Percentiles rank a stretch among this genome's conserved stretches.
Evolutionary conservation across 306 rosid species (phyloP).

Genomic region (Rosa rugosa): DNA sequence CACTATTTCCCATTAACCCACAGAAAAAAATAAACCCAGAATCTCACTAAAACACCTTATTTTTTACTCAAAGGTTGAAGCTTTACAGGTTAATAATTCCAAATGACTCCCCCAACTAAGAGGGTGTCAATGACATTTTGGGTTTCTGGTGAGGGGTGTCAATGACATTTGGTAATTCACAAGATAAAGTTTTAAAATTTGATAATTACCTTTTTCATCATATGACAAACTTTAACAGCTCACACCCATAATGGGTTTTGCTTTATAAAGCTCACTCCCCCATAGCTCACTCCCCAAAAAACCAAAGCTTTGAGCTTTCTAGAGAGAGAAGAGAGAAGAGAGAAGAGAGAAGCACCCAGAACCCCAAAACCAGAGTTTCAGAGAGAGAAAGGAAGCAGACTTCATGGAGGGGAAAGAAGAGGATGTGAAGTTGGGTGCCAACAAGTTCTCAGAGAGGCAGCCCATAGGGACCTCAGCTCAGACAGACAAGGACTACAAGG

Average conservation of each 20-base stretch:
- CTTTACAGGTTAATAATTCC: background rate
- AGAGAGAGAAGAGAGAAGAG: constrained; percentile 23
- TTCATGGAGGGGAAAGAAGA: constrained; percentile 47
- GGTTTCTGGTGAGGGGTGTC: background rate
- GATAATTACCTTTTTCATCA: constrained; percentile 2
- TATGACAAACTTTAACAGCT: constrained; percentile 7
- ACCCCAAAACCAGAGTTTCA: constrained; percentile 1
- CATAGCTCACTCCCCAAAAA: constrained; percentile 8
- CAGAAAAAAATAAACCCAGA: background rate
- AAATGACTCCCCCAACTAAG: constrained; percentile 2
- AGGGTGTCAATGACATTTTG: background rate
- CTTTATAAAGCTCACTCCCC: constrained; percentile 22
- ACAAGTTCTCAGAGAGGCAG: constrained; percentile 46
- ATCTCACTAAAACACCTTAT: background rate
- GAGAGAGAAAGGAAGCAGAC: background rate
- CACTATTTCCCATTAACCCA: background rate
- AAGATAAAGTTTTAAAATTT: background rate
- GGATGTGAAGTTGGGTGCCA: constrained; percentile 46
- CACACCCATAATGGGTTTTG: background rate
- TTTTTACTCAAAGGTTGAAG: background rate
- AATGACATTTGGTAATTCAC: background rate
- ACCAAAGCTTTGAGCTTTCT: background rate
- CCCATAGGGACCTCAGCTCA: constrained; percentile 49
- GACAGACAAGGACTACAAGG: constrained; percentile 50
- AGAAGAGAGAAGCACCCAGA: constrained; percentile 12